A percentile compares a stretch with the other conserved stretches of the same genome.
Conservation (phyloP, 768 basidiomycete genomes). For the Panellus pusillus region DNA sequence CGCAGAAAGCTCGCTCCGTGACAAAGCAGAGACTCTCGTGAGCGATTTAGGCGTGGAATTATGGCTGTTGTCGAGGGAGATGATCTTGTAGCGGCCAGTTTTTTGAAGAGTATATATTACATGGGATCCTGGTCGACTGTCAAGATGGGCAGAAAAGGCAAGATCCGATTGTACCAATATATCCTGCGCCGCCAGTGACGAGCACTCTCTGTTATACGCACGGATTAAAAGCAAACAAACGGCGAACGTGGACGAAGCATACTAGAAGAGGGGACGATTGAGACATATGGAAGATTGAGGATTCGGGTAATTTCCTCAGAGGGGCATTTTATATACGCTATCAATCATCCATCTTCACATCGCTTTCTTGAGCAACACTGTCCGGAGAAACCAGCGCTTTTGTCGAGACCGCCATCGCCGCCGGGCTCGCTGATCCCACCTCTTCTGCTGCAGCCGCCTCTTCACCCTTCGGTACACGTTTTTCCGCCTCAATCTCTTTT, state of each 20-base stretch:
- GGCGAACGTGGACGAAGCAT: not conserved
- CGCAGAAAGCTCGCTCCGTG: slow-evolving; percentile 66
- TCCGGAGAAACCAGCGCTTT: slow-evolving; percentile 21
- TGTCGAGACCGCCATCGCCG: slow-evolving; percentile 26
- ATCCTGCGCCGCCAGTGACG: slow-evolving; percentile 18
- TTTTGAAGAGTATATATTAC: slow-evolving; percentile 84
- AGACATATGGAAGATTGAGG: slow-evolving; percentile 21
- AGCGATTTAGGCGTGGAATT: slow-evolving; percentile 84
- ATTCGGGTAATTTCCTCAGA: not conserved
- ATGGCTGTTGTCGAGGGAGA: slow-evolving; percentile 93
- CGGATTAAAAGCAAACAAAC: slow-evolving; percentile 1
- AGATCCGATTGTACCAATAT: slow-evolving; percentile 16
- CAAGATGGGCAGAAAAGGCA: slow-evolving; percentile 10
- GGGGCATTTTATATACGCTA: slow-evolving; percentile 20
- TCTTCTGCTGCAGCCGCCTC: slow-evolving; percentile 33
- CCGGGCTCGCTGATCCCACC: slow-evolving; percentile 35
- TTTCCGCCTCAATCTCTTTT: slow-evolving; percentile 51
- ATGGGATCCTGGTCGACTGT: slow-evolving; percentile 72
- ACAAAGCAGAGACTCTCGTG: slow-evolving; percentile 75
- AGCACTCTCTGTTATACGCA: slow-evolving; percentile 10
- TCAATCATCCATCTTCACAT: slow-evolving; percentile 50
- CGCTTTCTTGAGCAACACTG: slow-evolving; percentile 27
- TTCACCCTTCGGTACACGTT: slow-evolving; percentile 40
- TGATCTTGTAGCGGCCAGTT: slow-evolving; percentile 87
- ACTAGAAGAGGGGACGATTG: slow-evolving; percentile 16